These are phyloP conservation scores for Pythium pyrilobum DNA, from an alignment of 352 stramenopile species.

Conservation along the genomic window DNA sequence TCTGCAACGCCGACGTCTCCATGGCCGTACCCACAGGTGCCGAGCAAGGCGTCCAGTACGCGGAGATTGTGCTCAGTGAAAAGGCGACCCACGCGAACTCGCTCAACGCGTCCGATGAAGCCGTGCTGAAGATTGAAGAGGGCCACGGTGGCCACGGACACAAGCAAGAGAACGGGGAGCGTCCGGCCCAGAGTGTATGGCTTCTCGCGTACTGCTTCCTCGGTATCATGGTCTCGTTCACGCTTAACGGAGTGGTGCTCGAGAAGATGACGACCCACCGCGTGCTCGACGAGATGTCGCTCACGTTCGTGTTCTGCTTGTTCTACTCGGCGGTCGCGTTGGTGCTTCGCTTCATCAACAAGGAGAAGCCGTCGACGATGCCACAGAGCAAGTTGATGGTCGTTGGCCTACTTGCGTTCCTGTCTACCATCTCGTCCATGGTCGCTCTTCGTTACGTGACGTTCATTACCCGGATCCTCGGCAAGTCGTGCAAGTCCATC, in stretches of 20 bases:
- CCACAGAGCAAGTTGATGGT: conserved; percentile 59
- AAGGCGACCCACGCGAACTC: conserved; percentile 27
- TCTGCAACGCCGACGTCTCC: conserved; percentile 35
- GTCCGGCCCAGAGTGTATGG: conserved; percentile 31
- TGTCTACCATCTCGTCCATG: conserved; percentile 80
- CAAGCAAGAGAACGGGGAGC: conserved; percentile 5
- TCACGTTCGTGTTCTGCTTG: conserved; percentile 80
- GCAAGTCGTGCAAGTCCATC: conserved; percentile 88
- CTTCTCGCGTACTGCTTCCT: conserved; percentile 73
- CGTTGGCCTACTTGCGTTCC: conserved; percentile 65
- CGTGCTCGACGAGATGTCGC: conserved; percentile 72
- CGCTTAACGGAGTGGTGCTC: conserved; percentile 72
- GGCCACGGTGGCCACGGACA: conserved; percentile 7
- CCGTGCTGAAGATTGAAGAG: conserved; percentile 23
- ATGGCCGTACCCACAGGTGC: conserved; percentile 15
- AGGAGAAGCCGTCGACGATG: conserved; percentile 71
- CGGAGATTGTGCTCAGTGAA: conserved; percentile 51
- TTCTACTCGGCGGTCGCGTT: conserved; percentile 70
- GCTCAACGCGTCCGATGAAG: conserved; percentile 20
- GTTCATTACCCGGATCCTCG: conserved; percentile 81
- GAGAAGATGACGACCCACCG: conserved; percentile 85
- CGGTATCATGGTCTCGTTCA: conserved; percentile 83
- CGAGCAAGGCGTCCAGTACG: conserved; percentile 36
- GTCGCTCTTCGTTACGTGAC: conserved; percentile 79
- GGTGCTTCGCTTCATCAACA: conserved; percentile 45